phyloP scores from a whole-genome alignment of 805 yeast species.

The Kodamaea nitidulidarum region DNA sequence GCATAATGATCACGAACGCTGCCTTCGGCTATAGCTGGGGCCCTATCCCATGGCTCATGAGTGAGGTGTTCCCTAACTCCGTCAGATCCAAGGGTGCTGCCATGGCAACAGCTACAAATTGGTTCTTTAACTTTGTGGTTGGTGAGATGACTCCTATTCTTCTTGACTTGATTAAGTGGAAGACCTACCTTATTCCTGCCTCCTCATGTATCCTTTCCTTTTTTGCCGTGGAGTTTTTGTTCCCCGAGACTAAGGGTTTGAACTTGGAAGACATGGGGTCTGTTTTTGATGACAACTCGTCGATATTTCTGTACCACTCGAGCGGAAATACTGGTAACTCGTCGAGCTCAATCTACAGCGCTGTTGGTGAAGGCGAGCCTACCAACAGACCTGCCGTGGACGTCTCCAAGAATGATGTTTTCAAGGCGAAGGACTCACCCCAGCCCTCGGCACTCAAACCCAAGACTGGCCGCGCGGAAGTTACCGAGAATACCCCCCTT shows the following conservation, averaged over 20 bases:
- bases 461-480: slow-evolving; percentile 3
- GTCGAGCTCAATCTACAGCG: slow-evolving; percentile 7
- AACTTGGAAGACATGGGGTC: slow-evolving; percentile 89
- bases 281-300: slow-evolving; percentile 64
- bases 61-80: slow-evolving; percentile 79
- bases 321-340: slow-evolving; percentile 15
- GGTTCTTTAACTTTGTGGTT: slow-evolving; percentile 89
- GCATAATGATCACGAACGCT: slow-evolving; percentile 77
- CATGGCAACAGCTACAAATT: slow-evolving; percentile 84
- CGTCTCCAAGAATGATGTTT: slow-evolving; percentile 6
- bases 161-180: slow-evolving; percentile 73
- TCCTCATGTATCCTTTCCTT: slow-evolving; percentile 70
- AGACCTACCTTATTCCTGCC: slow-evolving; percentile 78
- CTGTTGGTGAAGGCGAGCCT: slow-evolving; percentile 6
- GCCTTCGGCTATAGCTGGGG: slow-evolving; percentile 92
- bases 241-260: slow-evolving; percentile 90
- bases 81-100: slow-evolving; percentile 91
- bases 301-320: slow-evolving; percentile 41
- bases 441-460: background rate
- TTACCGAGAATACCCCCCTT: slow-evolving; percentile 1
- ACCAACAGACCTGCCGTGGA: slow-evolving; percentile 3
- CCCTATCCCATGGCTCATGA: slow-evolving; percentile 88
- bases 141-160: slow-evolving; percentile 89
- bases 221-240: slow-evolving; percentile 63
- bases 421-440: slow-evolving; percentile 4